Conservation (phyloP, 2,329 filamentous ascomycete genomes). For the Helminthosporium solani region DNA sequence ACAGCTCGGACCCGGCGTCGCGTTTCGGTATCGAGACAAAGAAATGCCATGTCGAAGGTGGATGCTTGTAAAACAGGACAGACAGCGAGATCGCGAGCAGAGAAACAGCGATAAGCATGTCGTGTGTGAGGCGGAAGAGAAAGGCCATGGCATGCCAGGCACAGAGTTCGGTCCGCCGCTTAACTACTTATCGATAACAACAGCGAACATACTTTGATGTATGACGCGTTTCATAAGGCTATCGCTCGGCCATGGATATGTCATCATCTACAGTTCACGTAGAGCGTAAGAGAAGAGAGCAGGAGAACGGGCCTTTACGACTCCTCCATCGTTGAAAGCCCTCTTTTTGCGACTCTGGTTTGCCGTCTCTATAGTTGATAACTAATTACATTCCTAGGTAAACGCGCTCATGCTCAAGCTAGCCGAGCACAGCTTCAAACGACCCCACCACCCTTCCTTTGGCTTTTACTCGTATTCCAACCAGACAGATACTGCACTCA, state of each 20-base stretch:
- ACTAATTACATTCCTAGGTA: too few species aligned
- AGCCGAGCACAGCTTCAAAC: constrained; percentile 3
- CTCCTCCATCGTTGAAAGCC: too few species aligned
- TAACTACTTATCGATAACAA: constrained; percentile 2
- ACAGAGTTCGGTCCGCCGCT: neutral
- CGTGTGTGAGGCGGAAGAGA: constrained; percentile 17
- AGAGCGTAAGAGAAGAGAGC: neutral
- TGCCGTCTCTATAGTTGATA: too few species aligned
- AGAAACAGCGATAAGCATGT: constrained; percentile 43
- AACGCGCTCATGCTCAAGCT: constrained; percentile 1
- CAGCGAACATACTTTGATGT: neutral
- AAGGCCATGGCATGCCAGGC: neutral
- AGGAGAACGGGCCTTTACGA: too few species aligned
- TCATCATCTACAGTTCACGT: neutral
- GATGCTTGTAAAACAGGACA: constrained; percentile 38
- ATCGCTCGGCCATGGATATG: constrained; percentile 2
- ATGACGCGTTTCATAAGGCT: constrained; percentile 4
- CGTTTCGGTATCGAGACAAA: constrained; percentile 14
- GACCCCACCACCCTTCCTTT: constrained; percentile 34
- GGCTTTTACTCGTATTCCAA: neutral
- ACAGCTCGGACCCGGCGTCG: constrained; percentile 7
- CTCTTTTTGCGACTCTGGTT: neutral
- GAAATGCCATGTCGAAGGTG: constrained; percentile 39
- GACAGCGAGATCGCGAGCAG: constrained; percentile 40
- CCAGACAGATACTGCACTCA: neutral